Evolutionary conservation across 164 flowering plant genomes (phyloP).

Genomic region (Macadamia integrifolia): DNA sequence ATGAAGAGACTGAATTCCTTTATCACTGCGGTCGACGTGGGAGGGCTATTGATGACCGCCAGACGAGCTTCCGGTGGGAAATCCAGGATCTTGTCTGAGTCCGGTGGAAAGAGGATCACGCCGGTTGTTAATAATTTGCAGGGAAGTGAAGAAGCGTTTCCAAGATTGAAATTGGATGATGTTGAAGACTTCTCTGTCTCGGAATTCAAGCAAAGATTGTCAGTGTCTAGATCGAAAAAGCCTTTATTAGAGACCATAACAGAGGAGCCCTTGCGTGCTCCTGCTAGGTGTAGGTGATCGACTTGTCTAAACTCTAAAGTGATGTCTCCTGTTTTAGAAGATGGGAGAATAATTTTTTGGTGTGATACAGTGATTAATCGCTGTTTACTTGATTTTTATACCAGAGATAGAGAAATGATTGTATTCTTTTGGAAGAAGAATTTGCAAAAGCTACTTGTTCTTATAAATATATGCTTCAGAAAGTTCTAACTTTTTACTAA

Average conservation of each 20-base stretch:
- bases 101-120: background rate
- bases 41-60: conserved; percentile 31
- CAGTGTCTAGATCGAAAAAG: conserved; percentile 43
- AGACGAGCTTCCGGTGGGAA: conserved; percentile 30
- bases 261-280: conserved; percentile 28
- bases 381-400: too few species aligned
- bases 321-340: too few species aligned
- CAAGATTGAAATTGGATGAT: conserved; percentile 36
- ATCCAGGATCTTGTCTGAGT: conserved; percentile 29
- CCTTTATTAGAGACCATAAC: conserved; percentile 56
- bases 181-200: conserved; percentile 36
- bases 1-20: conserved; percentile 44
- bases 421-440: too few species aligned
- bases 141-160: conserved; percentile 1
- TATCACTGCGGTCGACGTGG: conserved; percentile 45
- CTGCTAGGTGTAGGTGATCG: too few species aligned
- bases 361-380: too few species aligned
- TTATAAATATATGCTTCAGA: too few species aligned
- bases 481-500: too few species aligned
- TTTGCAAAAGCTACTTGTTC: too few species aligned
- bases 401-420: too few species aligned
- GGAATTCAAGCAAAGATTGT: conserved; percentile 36
- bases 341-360: too few species aligned
- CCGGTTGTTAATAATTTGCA: background rate
- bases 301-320: too few species aligned